Base-by-base conservation (phyloP, 495 filamentous ascomycete species). In the Penicillium macrosclerotiorum region DNA sequence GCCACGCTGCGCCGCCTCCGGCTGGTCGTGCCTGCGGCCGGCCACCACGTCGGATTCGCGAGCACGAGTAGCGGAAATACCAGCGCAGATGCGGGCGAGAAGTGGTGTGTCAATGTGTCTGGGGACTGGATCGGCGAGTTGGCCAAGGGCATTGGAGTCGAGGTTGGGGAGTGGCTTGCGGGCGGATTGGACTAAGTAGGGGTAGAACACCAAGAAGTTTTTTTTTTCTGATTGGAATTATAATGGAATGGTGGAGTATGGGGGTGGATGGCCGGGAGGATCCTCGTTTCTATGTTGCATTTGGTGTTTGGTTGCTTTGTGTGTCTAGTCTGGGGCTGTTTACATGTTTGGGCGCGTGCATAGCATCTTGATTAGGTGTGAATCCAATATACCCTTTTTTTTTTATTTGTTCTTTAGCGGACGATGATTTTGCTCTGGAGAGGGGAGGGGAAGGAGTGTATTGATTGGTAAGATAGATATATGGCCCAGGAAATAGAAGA, bases 1-100 rank as follows among this genome's bases (percentile, higher is more conserved):
- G 84, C 89, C 23, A 96, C 92, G 31, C 67, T 98, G 33, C 81
- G 83, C 16, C 85, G 86, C 27, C 60, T 97, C 56, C 67, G 90
- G 42, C 66, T 98, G 39, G 67, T 97, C 8, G 79, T 89, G 63
- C 59, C 77, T 73, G 64, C 70, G 41, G 64, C 78, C 22, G 67
- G 75, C 41, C 72, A 65, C 35, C 77, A 63, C 39, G 60, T 53
- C 24, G 50, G 62, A 1, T 56, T 64, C 7, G 57, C 57, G 2
- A 65, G 51, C 9, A 55, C 57, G 22, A 60, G 63, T 9, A 68
- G 60, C 35, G 71, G 68, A 7, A 72, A 69, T 46, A 71, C 65
- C 5, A 63, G 56, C 25, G 62, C 65, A 0, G 71, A 72, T 54
- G 63, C 57, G 1, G 71, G 70, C 6, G 70, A 74, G 41, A 74